Base-by-base conservation (phyloP, 331 rosid genomes). In the Ulmus americana region DNA sequence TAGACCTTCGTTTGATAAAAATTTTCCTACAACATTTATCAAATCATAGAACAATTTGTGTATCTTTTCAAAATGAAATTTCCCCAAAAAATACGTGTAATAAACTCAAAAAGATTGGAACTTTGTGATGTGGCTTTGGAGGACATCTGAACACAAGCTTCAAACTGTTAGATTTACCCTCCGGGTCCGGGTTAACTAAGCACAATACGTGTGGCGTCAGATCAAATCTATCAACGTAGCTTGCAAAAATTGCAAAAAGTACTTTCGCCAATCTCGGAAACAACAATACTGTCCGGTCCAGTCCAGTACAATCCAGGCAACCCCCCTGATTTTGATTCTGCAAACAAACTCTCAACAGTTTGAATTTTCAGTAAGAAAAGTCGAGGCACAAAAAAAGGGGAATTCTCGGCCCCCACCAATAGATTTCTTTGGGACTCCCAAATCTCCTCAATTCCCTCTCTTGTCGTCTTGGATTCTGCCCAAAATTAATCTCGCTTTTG, bases 401-500 rank as follows among this genome's bases (percentile, higher is more conserved):
- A 12, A 44, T 35, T 12, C 3, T 5, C 1, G 22, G 83, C 79
- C 46, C 83, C 86, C 81, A 64, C 48, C 10, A 3, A 42, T 1
- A 60, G 72, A 75, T 82, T 72, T 69, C 68, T 45, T 74, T 75
- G 68, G 75, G 79, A 75, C 70, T 75, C 63, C 74, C 79, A 69
- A 60, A 75, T 82, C 83, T 68, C 70, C 72, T 71, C 76, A 44
- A 68, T 54, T 67, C 66, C 18, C 64, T 58, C 63, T 63, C 64
- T 56, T 57, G 73, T 67, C 73, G 51, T 52, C 16, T 70, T 60
- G 54, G 38, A 61, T 46, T 48, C 44, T 39, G 18, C 42, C 70
- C 4, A n/a, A 15, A 11, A 39, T 62, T 42, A 52, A 15, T 62
- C 46, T 16, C 28, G 4, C 53, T 46, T 45, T 62, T 6, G 14